These are phyloP conservation scores for Trichoderma sp. DNA, from an alignment of 2,329 filamentous ascomycete genomes.

Conservation along the genomic window DNA sequence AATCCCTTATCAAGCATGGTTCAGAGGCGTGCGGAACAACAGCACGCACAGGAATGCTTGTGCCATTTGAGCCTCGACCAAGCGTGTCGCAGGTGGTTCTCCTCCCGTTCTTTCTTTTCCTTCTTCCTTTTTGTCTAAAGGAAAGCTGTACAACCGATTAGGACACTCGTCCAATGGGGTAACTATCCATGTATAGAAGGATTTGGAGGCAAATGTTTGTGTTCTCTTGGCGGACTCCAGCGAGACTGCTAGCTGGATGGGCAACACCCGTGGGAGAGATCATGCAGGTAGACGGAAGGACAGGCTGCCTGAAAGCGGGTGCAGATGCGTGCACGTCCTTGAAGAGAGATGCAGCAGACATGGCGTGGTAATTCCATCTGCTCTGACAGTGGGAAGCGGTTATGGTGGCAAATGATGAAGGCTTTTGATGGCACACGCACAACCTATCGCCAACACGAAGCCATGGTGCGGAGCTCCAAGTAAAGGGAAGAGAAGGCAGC, in stretches of 20 bases:
- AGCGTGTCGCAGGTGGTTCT: background rate
- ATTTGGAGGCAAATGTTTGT: background rate
- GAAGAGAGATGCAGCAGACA: background rate
- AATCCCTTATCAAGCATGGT: conserved; percentile 8
- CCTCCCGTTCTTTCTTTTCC: background rate
- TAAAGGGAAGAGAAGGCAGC: background rate
- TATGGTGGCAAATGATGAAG: background rate
- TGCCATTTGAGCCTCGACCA: conserved; percentile 16
- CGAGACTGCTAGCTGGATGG: background rate
- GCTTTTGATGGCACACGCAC: background rate
- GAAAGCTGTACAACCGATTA: background rate
- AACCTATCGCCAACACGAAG: background rate
- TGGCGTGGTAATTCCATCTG: background rate
- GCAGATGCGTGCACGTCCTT: background rate
- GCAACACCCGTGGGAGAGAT: background rate
- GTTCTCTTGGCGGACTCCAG: background rate
- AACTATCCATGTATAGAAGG: background rate
- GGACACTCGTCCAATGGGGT: conserved; percentile 10
- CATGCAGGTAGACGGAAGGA: background rate
- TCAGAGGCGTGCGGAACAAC: background rate
- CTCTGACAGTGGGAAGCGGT: background rate
- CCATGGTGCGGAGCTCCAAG: background rate
- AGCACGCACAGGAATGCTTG: conserved; percentile 16
- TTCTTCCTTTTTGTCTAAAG: background rate
- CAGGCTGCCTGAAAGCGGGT: conserved; percentile 1